phyloP scores from a whole-genome alignment of 202 grass and related monocot species.

The Brachypodium distachyon region DNA sequence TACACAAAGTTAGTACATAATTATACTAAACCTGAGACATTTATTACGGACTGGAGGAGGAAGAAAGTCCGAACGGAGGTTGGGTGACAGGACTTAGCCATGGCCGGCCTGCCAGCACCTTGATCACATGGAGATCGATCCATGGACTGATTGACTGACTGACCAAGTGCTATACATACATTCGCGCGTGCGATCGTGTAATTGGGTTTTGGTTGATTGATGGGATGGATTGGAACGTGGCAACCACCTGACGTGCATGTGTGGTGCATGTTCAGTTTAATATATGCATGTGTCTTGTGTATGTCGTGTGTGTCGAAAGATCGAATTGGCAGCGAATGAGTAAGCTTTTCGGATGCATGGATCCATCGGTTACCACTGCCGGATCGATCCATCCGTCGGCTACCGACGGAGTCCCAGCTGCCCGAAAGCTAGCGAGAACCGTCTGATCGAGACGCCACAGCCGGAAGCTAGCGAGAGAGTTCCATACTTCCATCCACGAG shows the following conservation, averaged over 20 bases:
- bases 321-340: background rate
- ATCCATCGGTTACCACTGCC: too few relatives aligned
- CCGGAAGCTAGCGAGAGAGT: background rate
- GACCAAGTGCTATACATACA: background rate
- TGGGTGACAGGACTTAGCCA: background rate
- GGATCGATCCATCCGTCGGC: too few relatives aligned
- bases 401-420: background rate
- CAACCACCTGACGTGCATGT: background rate
- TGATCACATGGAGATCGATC: too few relatives aligned
- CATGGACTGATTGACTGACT: background rate
- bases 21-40: too few relatives aligned
- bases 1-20: too few relatives aligned
- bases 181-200: background rate
- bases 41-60: too few relatives aligned
- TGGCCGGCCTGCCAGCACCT: too few relatives aligned
- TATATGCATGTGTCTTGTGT: too few relatives aligned
- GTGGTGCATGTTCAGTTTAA: background rate
- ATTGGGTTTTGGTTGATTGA: background rate
- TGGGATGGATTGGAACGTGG: background rate
- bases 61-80: background rate
- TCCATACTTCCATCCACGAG: too few relatives aligned
- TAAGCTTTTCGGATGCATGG: too few relatives aligned
- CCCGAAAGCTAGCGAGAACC: too few relatives aligned
- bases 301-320: background rate
- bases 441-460: background rate